Evolutionary conservation across 495 filamentous ascomycete species (phyloP), one percentile per base, ranked within the genome.

Genomic region (Pseudevernia furfuracea): DNA sequence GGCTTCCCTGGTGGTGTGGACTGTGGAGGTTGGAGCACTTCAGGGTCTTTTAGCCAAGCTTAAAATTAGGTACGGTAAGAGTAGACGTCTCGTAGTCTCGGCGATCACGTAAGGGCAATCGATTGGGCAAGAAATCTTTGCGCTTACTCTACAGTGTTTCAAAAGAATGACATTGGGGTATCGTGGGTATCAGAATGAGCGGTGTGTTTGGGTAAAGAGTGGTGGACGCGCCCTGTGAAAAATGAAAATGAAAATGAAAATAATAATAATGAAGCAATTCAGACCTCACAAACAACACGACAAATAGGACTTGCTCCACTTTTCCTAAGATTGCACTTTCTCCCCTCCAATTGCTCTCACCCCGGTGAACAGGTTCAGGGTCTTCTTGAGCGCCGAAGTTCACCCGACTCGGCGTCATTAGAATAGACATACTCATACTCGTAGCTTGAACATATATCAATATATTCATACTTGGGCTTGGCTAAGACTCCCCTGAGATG

Each of bases 131-230:
- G 15, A 52, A n/a, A 17, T 1, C n/a, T 60, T 55, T 17, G 19
- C 23, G 10, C 10, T 23, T 39, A 14, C 7, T 10, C 12, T 3
- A 49, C 4, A 7, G 3, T 56, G 49, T 58, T 63, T 58, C 34
- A 63, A 63, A 62, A 21, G 60, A 59, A 56, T 48, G 60, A 67
- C 60, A n/a, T n/a, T n/a, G n/a, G n/a, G n/a, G n/a, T n/a, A n/a
- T n/a, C n/a, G n/a, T 4, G 15, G 17, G 25, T 17, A 12, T n/a
- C 9, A 41, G 23, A 57, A 63, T n/a, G 61, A 43, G 38, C 25
- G 49, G 43, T 21, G 21, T 37, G 37, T 36, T n/a, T 57, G 49
- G 36, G 30, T 36, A 21, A 62, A 62, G 15, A 43, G 34, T 28
- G 30, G 19, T 56, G 25, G 44, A 48, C n/a, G 25, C 44, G 44